Percentiles rank a stretch among this genome's conserved stretches.
phyloP scores from a whole-genome alignment of 192 early-diverging fungal genomes.

The Entophlyctis luteolus region DNA sequence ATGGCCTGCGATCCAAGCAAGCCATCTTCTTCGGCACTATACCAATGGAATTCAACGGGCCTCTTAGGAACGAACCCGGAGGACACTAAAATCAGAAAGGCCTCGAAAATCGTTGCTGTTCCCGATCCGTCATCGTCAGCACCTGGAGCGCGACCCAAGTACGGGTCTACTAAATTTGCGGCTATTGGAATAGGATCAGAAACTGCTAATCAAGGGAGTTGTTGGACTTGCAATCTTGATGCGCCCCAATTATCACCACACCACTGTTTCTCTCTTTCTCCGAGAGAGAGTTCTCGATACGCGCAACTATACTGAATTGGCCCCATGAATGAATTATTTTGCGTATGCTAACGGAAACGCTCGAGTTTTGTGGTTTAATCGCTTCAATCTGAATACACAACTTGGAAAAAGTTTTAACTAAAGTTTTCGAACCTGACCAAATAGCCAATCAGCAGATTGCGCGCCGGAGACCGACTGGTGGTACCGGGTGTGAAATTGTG shows the following conservation, averaged over 20 bases:
- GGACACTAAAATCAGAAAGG: constrained; percentile 67
- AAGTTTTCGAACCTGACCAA: constrained; percentile 29
- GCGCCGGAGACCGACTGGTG: constrained; percentile 57
- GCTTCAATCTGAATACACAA: not conserved
- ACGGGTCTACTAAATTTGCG: constrained; percentile 64
- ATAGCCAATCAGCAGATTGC: constrained; percentile 40
- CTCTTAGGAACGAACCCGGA: constrained; percentile 62
- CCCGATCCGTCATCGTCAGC: constrained; percentile 83
- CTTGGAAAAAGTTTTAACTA: too few species aligned
- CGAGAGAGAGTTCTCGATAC: constrained; percentile 51
- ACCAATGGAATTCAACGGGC: constrained; percentile 96
- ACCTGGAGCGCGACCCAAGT: constrained; percentile 41
- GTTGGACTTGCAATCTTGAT: constrained; percentile 67
- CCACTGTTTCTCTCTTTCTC: not conserved
- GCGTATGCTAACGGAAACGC: constrained; percentile 51
- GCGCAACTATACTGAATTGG: constrained; percentile 80
- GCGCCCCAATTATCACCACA: constrained; percentile 77
- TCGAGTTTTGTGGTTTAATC: not conserved
- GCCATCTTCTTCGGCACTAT: constrained; percentile 55
- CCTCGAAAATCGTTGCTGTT: constrained; percentile 81
- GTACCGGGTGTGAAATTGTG: constrained; percentile 83
- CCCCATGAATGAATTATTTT: constrained; percentile 76
- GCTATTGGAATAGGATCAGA: constrained; percentile 26
- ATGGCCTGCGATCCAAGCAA: constrained; percentile 80
- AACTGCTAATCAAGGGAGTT: too few species aligned